These are phyloP conservation scores for Penicillium desertorum DNA, from an alignment of 495 filamentous ascomycete genomes.

Conservation along the genomic window DNA sequence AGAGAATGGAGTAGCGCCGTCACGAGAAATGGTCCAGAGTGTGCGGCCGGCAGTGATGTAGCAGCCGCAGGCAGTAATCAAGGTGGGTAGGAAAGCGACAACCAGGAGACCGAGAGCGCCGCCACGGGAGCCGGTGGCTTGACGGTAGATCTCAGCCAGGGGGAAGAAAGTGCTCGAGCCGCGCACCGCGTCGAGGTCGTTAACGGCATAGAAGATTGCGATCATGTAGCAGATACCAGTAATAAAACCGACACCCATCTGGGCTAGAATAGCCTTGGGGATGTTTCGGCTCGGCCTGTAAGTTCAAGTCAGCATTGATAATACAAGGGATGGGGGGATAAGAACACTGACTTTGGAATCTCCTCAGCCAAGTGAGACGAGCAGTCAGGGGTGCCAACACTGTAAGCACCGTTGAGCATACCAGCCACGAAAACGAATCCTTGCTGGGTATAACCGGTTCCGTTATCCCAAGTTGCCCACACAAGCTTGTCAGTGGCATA, in stretches of 20 bases:
- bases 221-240: slow-evolving; percentile 52
- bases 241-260: slow-evolving; percentile 50
- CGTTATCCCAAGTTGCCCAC: slow-evolving; percentile 63
- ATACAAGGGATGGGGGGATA: not conserved
- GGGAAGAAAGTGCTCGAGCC: slow-evolving; percentile 67
- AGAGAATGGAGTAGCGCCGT: slow-evolving; percentile 55
- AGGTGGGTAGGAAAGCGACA: slow-evolving; percentile 63
- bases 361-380: slow-evolving; percentile 82
- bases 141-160: slow-evolving; percentile 73
- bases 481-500: slow-evolving; percentile 60
- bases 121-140: slow-evolving; percentile 67
- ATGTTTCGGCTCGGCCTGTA: slow-evolving; percentile 45
- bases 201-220: slow-evolving; percentile 54
- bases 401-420: slow-evolving; percentile 83
- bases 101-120: slow-evolving; percentile 60
- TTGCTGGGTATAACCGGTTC: slow-evolving; percentile 64
- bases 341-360: slow-evolving; percentile 56
- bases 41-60: slow-evolving; percentile 77
- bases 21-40: slow-evolving; percentile 80
- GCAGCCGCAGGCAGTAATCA: slow-evolving; percentile 63
- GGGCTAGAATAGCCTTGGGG: slow-evolving; percentile 52
- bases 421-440: slow-evolving; percentile 79
- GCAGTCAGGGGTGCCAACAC: slow-evolving; percentile 76
- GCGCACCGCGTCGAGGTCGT: slow-evolving; percentile 41
- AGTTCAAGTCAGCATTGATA: not conserved